A percentile compares a stretch with the other conserved stretches of the same genome.
Evolutionary conservation across 2,329 filamentous ascomycete species (phyloP).

Genomic region (Fusarium equiseti): DNA sequence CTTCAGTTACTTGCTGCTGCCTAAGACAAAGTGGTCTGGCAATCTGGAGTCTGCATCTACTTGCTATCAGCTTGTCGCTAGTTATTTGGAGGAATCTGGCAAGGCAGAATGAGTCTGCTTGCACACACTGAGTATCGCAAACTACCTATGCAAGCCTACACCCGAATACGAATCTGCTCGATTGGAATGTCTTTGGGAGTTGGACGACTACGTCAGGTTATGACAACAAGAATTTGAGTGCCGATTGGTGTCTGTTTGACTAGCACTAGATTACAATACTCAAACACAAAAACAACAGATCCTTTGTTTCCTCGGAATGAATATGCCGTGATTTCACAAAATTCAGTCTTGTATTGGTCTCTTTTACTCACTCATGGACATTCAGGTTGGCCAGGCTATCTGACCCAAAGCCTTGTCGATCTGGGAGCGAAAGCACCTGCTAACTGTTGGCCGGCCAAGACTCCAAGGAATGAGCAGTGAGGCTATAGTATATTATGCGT

Average conservation of each 20-base stretch:
- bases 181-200: neutral
- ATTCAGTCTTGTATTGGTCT: too few species aligned
- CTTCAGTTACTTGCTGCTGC: neutral
- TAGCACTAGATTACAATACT: neutral
- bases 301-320: neutral
- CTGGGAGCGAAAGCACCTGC: neutral
- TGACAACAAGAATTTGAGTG: slow-evolving; percentile 2
- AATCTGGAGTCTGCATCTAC: neutral
- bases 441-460: neutral
- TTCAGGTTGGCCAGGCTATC: too few species aligned
- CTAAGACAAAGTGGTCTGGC: neutral
- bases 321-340: too few species aligned
- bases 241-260: slow-evolving; percentile 5
- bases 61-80: neutral
- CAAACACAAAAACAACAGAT: neutral
- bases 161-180: neutral
- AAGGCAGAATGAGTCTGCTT: neutral
- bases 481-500: neutral
- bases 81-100: neutral
- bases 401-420: too few species aligned
- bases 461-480: neutral
- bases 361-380: too few species aligned
- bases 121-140: neutral
- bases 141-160: neutral
- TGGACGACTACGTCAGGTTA: neutral